These are phyloP conservation scores for Solanum clarkiae DNA, from an alignment of 257 asterid species.

Conservation along the genomic window DNA sequence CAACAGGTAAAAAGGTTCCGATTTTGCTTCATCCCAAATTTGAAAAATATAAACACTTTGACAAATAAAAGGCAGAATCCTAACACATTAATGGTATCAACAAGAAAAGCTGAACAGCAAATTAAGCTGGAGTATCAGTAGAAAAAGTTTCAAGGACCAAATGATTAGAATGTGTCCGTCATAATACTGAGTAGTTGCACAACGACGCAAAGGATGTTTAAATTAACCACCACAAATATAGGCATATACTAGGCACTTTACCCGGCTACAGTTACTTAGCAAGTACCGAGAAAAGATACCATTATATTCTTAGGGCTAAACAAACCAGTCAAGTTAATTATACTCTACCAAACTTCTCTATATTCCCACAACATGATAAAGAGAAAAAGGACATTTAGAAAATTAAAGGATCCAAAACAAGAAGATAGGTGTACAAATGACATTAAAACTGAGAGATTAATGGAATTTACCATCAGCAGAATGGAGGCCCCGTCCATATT, in stretches of 20 bases:
- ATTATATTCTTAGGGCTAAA: background rate
- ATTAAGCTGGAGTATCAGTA: background rate
- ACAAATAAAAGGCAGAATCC: background rate
- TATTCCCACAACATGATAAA: background rate
- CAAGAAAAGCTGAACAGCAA: background rate
- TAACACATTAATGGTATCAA: background rate
- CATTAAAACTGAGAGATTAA: background rate
- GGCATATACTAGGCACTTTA: background rate
- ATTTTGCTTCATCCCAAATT: background rate
- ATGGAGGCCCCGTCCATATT: background rate
- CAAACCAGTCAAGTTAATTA: background rate
- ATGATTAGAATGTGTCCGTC: background rate
- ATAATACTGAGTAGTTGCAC: background rate
- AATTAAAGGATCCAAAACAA: background rate
- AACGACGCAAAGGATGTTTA: background rate
- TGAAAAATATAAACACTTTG: background rate
- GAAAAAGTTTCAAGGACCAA: background rate
- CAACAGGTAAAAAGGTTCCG: background rate
- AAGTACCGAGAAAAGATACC: background rate
- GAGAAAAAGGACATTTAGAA: background rate
- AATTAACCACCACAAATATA: background rate
- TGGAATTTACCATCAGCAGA: background rate
- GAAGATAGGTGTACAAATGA: background rate
- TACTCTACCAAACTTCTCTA: background rate
- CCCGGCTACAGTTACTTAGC: background rate